Base-by-base conservation (phyloP, 2,329 filamentous ascomycete species). In the Acarospora socialis region DNA sequence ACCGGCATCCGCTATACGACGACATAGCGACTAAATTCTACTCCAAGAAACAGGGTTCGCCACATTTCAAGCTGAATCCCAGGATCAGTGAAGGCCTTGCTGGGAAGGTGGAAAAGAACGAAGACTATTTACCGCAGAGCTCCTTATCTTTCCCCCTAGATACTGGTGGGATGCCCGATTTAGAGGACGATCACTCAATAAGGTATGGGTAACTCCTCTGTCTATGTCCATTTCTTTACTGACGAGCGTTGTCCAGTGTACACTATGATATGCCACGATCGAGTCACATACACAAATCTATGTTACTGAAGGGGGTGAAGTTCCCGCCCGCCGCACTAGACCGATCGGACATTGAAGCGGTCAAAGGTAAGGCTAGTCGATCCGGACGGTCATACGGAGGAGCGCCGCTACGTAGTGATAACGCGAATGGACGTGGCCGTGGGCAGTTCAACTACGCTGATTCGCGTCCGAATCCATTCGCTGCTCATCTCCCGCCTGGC, bases 21-120 rank as follows among this genome's bases (percentile, higher is more conserved):
- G 79, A 92, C 30, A 70, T 95, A 31, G 77, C 78, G 14, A 68
- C 68, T 20, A 80, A 80, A 34, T 92, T 98, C 52, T 98, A 94
- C 55, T 87, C 83, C 13, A 95, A 94, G 59, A 83, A 83, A 45
- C 74, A 83, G 42, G 75, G 69, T 2, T 58, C 63, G 3, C 57
- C 69, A 0, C 72, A 73, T 40, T 71, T 81, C 50, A 76, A 73
- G 44, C 65, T 98, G 28, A 77, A 92, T 44, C 73, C 82, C 21
- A 68, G 70, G 32, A 63, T 73, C 14, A 92, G 78, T 39, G 76
- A 78, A 40, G 84, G 84, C 2, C 59, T 98, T 3, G 71, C 80
- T 3, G 90, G 90, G 20, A 74, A 70, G 31, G 71, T 93, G 15
- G 76, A 78, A 50, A 92, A 90, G 47, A 78, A 90, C 38, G 76